Evolutionary conservation across 768 basidiomycete genomes (phyloP).

Genomic region (Mycena latifolia): DNA sequence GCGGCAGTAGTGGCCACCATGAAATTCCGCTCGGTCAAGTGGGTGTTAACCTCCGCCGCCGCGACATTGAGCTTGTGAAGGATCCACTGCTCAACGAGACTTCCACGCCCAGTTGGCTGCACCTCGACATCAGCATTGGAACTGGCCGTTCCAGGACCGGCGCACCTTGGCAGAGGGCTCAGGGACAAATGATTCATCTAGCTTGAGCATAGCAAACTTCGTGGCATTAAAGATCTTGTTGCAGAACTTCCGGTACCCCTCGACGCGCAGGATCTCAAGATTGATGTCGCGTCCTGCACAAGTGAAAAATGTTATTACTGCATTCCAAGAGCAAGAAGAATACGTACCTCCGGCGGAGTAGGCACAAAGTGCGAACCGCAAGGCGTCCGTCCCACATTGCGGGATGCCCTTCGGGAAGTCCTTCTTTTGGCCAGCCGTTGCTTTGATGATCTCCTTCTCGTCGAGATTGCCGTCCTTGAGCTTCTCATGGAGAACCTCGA

Average conservation of each 20-base stretch:
- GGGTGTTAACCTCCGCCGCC: constrained; percentile 78
- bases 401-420: constrained; percentile 99
- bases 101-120: constrained; percentile 91
- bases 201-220: constrained; percentile 98
- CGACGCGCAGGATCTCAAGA: constrained; percentile 93
- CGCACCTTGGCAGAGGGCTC: constrained; percentile 74
- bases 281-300: constrained; percentile 93
- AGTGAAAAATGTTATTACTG: not conserved
- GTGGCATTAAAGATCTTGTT: constrained; percentile 99
- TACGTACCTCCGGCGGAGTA: constrained; percentile 88
- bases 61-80: constrained; percentile 93
- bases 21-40: constrained; percentile 88
- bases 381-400: constrained; percentile 97
- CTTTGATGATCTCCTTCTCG: constrained; percentile 92
- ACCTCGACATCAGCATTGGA: constrained; percentile 25
- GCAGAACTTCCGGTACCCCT: constrained; percentile 99
- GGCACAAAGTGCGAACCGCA: constrained; percentile 94
- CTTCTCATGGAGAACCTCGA: constrained; percentile 88
- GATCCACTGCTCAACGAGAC: constrained; percentile 95
- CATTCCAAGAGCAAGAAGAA: not conserved
- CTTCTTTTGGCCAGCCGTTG: constrained; percentile 96
- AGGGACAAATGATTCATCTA: constrained; percentile 88
- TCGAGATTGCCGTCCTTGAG: constrained; percentile 93
- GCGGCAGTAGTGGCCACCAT: constrained; percentile 89
- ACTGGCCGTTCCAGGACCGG: not conserved